Evolutionary conservation across 2,329 filamentous ascomycete species (phyloP).

Genomic region (Rasamsonia emersonii): DNA sequence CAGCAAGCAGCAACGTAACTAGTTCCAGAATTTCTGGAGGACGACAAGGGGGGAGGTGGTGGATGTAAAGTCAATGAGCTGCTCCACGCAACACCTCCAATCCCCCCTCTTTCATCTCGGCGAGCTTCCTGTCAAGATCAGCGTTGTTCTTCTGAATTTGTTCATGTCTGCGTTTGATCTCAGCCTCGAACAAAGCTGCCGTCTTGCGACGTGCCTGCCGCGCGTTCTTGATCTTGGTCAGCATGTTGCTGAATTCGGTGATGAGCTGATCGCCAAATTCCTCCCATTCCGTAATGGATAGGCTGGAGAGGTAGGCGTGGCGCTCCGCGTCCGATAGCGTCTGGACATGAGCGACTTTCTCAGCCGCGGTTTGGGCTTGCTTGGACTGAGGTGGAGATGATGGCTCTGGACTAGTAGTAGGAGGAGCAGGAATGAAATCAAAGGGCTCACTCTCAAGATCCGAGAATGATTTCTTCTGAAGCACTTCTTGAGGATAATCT

Average conservation of each 20-base stretch:
- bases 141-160: conserved; percentile 41
- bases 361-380: conserved; percentile 15
- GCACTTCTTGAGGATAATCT: conserved; percentile 40
- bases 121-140: conserved; percentile 42
- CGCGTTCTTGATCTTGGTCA: conserved; percentile 44
- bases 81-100: conserved; percentile 42
- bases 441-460: conserved; percentile 45
- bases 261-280: conserved; percentile 54
- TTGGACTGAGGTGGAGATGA: conserved; percentile 13
- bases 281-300: conserved; percentile 51
- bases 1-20: too few species aligned
- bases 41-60: neutral
- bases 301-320: conserved; percentile 41
- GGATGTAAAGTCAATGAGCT: conserved; percentile 10
- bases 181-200: conserved; percentile 45
- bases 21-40: neutral
- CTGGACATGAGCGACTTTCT: conserved; percentile 30
- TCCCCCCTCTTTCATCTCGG: conserved; percentile 48
- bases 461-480: conserved; percentile 39
- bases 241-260: conserved; percentile 43
- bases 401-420: conserved; percentile 15
- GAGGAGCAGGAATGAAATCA: conserved; percentile 31
- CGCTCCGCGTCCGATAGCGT: conserved; percentile 33
- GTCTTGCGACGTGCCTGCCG: conserved; percentile 47
- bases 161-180: conserved; percentile 47